Base-by-base conservation (phyloP, 2,329 filamentous ascomycete genomes). In the Akanthomyces dipterigenus region DNA sequence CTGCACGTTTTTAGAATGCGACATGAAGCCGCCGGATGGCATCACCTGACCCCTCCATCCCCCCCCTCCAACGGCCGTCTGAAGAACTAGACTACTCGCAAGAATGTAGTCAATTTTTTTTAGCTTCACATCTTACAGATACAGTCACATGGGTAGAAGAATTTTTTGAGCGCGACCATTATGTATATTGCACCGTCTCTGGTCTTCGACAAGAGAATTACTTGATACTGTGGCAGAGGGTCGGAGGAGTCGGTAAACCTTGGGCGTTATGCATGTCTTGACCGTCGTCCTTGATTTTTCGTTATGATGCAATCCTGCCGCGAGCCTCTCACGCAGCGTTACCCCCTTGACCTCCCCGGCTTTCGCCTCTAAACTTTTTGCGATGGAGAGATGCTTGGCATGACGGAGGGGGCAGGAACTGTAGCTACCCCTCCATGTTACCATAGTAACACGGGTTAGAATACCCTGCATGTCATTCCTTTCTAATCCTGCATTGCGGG, bases 251-350 rank as follows among this genome's bases (percentile, higher is more conserved):
- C 40, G n/a, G 5, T 7, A 49, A 24, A 16, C 18, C 18, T 18
- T 34, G 16, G 18, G 14, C 24, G n/a, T 9, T 55, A 43, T 55
- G 53, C 53, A 45, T 55, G 53, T 55, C 53, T 55, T 34, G 18
- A 26, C 18, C n/a, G 24, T 24, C 20, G 53, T 24, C 40, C 26
- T 45, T 36, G 26, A 48, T 46, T 38, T 16, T 38, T 8, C 9
- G 14, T 8, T 14, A 57, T 57, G 55, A 57, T 57, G 55, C 28
- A 57, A 57, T 57, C 55, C 8, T 48, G 14, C 54, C 16, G 40
- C 26, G 8, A 12, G 38, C 51, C 12, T 12, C 34, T 22, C 22
- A 54, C 16, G 31, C 31, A 34, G 7, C 31, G 7, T 34, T 8
- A 7, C 31, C 5, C 11, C 31, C 11, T 34, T 34, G 8, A 7